phyloP scores from a whole-genome alignment of 305 asterid genomes.

The Fraxinus nigra region DNA sequence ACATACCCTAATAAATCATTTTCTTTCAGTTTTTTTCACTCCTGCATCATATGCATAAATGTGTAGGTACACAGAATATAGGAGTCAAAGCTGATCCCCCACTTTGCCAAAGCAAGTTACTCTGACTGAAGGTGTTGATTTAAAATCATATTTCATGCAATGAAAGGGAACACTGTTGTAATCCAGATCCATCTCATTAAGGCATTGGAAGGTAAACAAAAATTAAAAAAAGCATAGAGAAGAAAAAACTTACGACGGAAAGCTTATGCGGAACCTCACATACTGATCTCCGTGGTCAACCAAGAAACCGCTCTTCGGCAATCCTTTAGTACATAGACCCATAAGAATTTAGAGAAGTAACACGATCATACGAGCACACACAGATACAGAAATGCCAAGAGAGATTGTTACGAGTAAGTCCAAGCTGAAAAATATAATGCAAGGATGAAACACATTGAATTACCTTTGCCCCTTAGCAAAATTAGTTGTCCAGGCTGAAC shows the following conservation, averaged over 20 bases:
- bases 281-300: constrained; percentile 78
- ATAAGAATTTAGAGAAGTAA: constrained; percentile 24
- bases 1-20: background rate
- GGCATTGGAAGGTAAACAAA: constrained; percentile 8
- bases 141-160: background rate
- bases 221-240: constrained; percentile 10
- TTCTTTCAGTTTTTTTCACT: background rate
- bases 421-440: constrained; percentile 5
- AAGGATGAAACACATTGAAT: constrained; percentile 16
- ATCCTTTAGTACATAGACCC: constrained; percentile 44
- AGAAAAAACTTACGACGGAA: constrained; percentile 66
- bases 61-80: background rate
- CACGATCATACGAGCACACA: background rate
- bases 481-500: constrained; percentile 88
- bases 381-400: background rate
- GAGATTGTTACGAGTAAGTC: constrained; percentile 1
- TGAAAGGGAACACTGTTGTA: background rate
- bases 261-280: constrained; percentile 72
- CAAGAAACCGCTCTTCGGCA: constrained; percentile 72
- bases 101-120: background rate
- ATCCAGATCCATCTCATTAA: constrained; percentile 4
- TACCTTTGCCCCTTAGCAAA: constrained; percentile 81
- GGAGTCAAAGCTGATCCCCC: background rate
- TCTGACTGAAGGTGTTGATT: background rate
- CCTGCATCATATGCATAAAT: background rate